Conservation (phyloP, 352 stramenopile genomes). For the Phytophthora tentaculata region DNA sequence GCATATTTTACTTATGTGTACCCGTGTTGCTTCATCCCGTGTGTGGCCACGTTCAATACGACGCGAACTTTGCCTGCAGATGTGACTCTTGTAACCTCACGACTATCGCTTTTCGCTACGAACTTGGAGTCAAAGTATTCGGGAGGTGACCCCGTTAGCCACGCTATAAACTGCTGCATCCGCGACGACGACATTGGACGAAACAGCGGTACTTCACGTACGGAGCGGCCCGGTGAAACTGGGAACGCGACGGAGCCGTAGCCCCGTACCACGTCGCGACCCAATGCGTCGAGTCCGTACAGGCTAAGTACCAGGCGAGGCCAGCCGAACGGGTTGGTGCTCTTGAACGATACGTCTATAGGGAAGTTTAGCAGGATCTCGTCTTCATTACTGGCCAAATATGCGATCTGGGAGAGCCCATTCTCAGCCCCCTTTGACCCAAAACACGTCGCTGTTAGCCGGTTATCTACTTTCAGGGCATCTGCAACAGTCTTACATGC, state of each 20-base stretch:
- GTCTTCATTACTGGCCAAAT: slow-evolving; percentile 55
- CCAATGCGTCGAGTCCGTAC: slow-evolving; percentile 90
- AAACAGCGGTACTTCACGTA: slow-evolving; percentile 87
- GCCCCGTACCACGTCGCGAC: slow-evolving; percentile 90
- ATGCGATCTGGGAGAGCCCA: slow-evolving; percentile 90
- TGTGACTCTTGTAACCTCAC: slow-evolving; percentile 71
- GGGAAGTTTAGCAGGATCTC: slow-evolving; percentile 95
- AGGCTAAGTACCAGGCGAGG: slow-evolving; percentile 91
- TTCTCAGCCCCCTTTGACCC: slow-evolving; percentile 68
- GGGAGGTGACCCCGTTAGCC: slow-evolving; percentile 85
- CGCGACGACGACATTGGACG: slow-evolving; percentile 83
- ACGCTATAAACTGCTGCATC: slow-evolving; percentile 90
- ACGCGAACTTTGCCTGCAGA: slow-evolving; percentile 62
- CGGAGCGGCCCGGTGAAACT: slow-evolving; percentile 58
- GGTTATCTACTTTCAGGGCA: too few species aligned
- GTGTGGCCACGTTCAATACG: slow-evolving; percentile 66
- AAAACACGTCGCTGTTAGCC: not conserved
- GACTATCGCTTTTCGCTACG: slow-evolving; percentile 68
- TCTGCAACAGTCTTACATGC: slow-evolving; percentile 71
- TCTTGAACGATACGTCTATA: slow-evolving; percentile 96
- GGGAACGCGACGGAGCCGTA: slow-evolving; percentile 93
- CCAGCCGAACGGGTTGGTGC: slow-evolving; percentile 95
- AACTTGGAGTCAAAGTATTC: slow-evolving; percentile 92
- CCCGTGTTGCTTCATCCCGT: slow-evolving; percentile 65
- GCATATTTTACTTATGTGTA: slow-evolving; percentile 27